Percentiles rank a stretch among this genome's conserved stretches.
Conservation (phyloP, 495 filamentous ascomycete species). For the Podospora comata region DNA sequence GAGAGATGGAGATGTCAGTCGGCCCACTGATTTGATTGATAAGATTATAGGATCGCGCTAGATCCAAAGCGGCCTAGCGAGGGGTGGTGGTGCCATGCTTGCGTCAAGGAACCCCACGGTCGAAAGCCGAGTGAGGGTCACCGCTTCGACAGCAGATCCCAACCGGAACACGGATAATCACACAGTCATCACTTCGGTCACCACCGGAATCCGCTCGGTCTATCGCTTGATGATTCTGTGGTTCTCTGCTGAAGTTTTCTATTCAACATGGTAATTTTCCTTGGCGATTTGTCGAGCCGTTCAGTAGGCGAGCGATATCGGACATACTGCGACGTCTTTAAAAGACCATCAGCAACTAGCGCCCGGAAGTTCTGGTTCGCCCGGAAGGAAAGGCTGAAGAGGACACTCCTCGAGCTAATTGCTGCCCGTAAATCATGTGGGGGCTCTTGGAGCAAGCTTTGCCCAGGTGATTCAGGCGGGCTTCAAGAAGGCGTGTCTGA, state of each 20-base stretch:
- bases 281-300: not conserved
- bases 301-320: not conserved
- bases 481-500: not conserved
- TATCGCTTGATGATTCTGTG: not conserved
- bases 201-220: conserved; percentile 4
- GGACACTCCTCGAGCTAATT: not conserved
- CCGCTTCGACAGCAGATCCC: not conserved
- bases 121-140: not conserved
- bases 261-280: not conserved
- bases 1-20: conserved; percentile 21
- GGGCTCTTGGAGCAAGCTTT: not conserved
- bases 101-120: conserved; percentile 1
- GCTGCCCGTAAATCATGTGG: not conserved
- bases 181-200: not conserved
- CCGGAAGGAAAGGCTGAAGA: not conserved
- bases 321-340: not conserved
- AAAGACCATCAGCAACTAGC: not conserved
- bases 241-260: not conserved
- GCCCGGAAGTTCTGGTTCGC: not conserved
- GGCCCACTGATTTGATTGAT: conserved; percentile 38
- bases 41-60: conserved; percentile 32
- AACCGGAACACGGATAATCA: not conserved
- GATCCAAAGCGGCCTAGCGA: conserved; percentile 13
- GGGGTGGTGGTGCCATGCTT: conserved; percentile 7
- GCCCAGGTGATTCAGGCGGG: not conserved